These are phyloP conservation scores for Apostasia shenzhenica DNA, from an alignment of 106 monocot genomes.

Conservation along the genomic window DNA sequence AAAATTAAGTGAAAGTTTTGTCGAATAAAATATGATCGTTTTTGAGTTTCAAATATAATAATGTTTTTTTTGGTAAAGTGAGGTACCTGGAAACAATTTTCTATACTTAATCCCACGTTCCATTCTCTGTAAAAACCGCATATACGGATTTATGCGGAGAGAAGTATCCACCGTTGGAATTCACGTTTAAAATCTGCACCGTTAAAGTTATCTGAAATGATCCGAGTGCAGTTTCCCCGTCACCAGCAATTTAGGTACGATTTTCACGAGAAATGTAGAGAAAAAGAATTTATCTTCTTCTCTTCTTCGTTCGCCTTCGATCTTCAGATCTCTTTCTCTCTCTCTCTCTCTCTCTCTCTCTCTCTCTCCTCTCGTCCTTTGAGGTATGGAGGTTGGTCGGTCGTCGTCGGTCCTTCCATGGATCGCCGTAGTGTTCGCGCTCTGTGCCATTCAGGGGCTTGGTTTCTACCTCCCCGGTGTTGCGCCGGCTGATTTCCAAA, in stretches of 20 bases:
- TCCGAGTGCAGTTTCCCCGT: too few relatives aligned
- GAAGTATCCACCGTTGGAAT: too few relatives aligned
- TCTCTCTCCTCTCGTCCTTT: background rate
- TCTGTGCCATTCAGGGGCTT: slow-evolving; percentile 14
- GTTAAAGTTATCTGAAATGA: too few relatives aligned
- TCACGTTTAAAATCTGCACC: too few relatives aligned
- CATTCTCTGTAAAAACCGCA: too few relatives aligned
- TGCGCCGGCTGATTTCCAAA: slow-evolving; percentile 85
- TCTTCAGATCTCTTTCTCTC: background rate
- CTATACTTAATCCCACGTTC: too few relatives aligned
- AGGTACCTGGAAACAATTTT: background rate
- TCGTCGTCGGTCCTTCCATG: slow-evolving; percentile 23
- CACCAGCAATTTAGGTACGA: too few relatives aligned
- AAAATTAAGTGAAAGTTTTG: too few relatives aligned
- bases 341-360: background rate
- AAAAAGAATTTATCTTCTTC: background rate
- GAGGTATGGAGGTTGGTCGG: slow-evolving; percentile 40
- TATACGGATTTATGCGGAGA: too few relatives aligned
- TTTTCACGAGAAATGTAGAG: background rate
- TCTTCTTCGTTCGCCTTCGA: background rate
- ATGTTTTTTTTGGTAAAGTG: too few relatives aligned
- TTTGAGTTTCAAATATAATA: too few relatives aligned
- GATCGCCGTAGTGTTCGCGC: slow-evolving; percentile 25
- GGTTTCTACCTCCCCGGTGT: slow-evolving; percentile 96
- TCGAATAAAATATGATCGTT: too few relatives aligned